phyloP scores from a whole-genome alignment of 257 asterid genomes.

The Jacaranda copaia region DNA sequence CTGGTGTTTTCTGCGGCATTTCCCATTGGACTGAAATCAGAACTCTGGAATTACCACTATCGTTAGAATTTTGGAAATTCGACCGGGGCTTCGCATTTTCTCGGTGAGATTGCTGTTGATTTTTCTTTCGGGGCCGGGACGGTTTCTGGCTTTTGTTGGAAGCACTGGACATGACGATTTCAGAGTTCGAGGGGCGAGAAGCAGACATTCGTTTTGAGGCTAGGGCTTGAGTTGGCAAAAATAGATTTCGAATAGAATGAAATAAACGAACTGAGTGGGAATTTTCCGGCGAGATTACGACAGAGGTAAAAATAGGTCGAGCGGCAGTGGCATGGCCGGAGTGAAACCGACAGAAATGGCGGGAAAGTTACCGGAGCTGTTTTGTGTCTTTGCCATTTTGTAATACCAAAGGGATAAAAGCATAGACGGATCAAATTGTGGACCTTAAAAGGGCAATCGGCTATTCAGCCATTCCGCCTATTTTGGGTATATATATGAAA shows the following conservation, averaged over 20 bases:
- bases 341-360: slow-evolving; percentile 19
- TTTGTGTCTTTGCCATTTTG: no score
- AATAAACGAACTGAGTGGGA: background rate
- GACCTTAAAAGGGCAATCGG: no score
- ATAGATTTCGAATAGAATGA: slow-evolving; percentile 10
- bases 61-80: slow-evolving; percentile 30
- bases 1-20: slow-evolving; percentile 1
- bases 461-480: no score
- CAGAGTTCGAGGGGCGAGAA: slow-evolving; percentile 57
- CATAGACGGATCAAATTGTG: no score
- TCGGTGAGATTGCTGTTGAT: slow-evolving; percentile 41
- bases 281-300: background rate
- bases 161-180: slow-evolving; percentile 55
- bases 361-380: slow-evolving; percentile 1
- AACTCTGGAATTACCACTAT: background rate
- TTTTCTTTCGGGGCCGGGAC: slow-evolving; percentile 2
- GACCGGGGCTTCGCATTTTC: slow-evolving; percentile 44
- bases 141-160: slow-evolving; percentile 42
- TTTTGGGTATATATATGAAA: no score
- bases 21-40: slow-evolving; percentile 4
- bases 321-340: slow-evolving; percentile 22
- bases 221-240: slow-evolving; percentile 36
- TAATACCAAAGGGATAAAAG: no score
- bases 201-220: no score
- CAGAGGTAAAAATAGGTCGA: background rate